Evolutionary conservation across 129 eudicot genomes (phyloP).

Genomic region (Flaveria trinervia): DNA sequence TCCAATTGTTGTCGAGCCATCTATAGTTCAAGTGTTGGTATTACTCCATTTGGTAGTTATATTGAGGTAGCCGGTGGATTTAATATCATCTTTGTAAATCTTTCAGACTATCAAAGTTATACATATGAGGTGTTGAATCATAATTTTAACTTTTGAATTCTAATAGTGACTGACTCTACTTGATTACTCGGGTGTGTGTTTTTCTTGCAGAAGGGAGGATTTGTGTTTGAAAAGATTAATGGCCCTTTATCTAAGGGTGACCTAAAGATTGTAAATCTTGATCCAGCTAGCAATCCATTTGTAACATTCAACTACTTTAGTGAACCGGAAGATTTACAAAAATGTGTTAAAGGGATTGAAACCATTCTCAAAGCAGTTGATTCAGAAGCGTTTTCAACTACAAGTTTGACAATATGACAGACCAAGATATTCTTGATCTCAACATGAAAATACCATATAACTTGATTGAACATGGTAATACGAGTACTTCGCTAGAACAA

Average conservation of each 20-base stretch:
- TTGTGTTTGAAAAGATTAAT: slow-evolving; percentile 45
- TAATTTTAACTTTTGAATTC: no score
- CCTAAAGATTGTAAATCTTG: slow-evolving; percentile 37
- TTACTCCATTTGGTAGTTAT: slow-evolving; percentile 55
- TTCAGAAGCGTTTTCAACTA: slow-evolving; percentile 48
- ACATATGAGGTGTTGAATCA: slow-evolving; percentile 45
- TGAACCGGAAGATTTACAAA: slow-evolving; percentile 56
- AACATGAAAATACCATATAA: slow-evolving; percentile 53
- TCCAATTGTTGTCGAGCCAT: slow-evolving; percentile 39
- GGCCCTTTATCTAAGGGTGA: slow-evolving; percentile 73
- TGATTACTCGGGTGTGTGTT: background rate
- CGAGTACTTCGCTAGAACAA: slow-evolving; percentile 53
- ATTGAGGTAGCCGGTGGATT: slow-evolving; percentile 65
- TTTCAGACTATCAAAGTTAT: background rate
- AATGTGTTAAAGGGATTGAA: slow-evolving; percentile 62
- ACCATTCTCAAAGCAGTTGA: slow-evolving; percentile 45
- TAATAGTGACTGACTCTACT: background rate
- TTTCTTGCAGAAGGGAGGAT: slow-evolving; percentile 56
- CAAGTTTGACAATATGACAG: slow-evolving; percentile 34
- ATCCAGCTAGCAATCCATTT: slow-evolving; percentile 50
- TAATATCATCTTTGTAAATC: slow-evolving; percentile 18
- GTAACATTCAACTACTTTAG: slow-evolving; percentile 79
- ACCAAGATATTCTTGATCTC: slow-evolving; percentile 53
- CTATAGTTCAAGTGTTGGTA: slow-evolving; percentile 55
- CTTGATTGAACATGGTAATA: slow-evolving; percentile 52